Percentiles rank a stretch among this genome's conserved stretches.
Evolutionary conservation across 2,329 filamentous ascomycete species (phyloP).

Genomic region (Chaetomiaceae sp.): DNA sequence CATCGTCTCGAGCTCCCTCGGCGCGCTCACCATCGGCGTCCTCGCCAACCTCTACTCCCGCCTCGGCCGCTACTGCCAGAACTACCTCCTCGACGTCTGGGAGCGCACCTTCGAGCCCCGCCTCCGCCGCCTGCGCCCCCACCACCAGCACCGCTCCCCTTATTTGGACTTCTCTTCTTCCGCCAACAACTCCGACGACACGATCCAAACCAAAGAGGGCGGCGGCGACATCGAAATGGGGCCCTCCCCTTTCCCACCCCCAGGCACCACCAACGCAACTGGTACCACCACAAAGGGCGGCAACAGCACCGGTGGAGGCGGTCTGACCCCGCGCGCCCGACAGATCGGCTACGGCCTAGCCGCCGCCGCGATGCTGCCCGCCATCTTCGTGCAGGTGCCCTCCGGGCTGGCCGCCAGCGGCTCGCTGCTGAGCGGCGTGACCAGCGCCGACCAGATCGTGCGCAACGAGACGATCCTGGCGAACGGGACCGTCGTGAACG

Average conservation of each 20-base stretch:
- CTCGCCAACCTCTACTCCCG: constrained; percentile 74
- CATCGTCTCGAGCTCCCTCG: constrained; percentile 71
- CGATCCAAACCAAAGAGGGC: constrained; percentile 7
- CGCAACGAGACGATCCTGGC: constrained; percentile 33
- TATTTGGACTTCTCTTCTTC: constrained; percentile 13
- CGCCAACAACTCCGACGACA: constrained; percentile 14
- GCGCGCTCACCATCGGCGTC: constrained; percentile 69
- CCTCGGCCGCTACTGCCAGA: constrained; percentile 53
- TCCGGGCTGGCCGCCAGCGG: constrained; percentile 56
- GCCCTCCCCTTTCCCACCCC: not conserved
- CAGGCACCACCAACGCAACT: constrained; percentile 9
- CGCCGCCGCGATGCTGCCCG: constrained; percentile 77
- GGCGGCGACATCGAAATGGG: constrained; percentile 20
- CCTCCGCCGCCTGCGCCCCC: constrained; percentile 23
- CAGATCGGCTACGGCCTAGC: constrained; percentile 68
- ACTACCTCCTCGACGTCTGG: constrained; percentile 49
- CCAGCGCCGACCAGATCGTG: constrained; percentile 49
- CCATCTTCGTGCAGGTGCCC: constrained; percentile 69
- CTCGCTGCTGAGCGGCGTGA: constrained; percentile 52
- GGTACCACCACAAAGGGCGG: too few species aligned
- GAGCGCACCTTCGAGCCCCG: constrained; percentile 41
- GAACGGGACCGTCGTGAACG: constrained; percentile 20
- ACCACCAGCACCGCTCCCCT: constrained; percentile 1
- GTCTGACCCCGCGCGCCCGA: constrained; percentile 30
- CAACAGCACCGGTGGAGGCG: too few species aligned